Conservation (phyloP, 495 filamentous ascomycete species). For the Hypomontagnella submonticulosa region DNA sequence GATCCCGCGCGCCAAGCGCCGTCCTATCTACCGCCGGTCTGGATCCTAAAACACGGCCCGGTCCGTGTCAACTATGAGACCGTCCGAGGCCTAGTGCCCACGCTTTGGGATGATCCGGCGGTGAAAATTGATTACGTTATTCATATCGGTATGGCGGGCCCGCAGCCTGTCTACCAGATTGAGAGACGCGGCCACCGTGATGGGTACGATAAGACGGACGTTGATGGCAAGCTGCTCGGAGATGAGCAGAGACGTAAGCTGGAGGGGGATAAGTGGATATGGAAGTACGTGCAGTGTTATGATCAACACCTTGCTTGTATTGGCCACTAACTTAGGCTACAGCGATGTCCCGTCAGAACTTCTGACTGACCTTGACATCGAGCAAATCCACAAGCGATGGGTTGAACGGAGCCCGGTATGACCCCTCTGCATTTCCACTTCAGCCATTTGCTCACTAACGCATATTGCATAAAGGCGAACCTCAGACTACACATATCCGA, state of each 20-base stretch:
- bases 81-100: constrained; percentile 71
- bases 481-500: constrained; percentile 72
- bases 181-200: constrained; percentile 79
- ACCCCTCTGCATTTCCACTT: constrained; percentile 5
- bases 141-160: constrained; percentile 85
- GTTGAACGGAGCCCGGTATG: constrained; percentile 55
- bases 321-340: not conserved
- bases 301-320: not conserved
- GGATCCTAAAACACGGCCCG: constrained; percentile 70
- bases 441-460: constrained; percentile 5
- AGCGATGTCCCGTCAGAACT: constrained; percentile 47
- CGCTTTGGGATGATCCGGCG: constrained; percentile 59
- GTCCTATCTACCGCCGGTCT: constrained; percentile 61
- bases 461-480: constrained; percentile 42
- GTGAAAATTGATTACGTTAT: constrained; percentile 71
- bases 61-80: constrained; percentile 75
- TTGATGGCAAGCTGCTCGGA: constrained; percentile 67
- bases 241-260: constrained; percentile 57
- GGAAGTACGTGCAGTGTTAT: constrained; percentile 48
- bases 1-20: constrained; percentile 41
- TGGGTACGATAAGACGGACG: constrained; percentile 76
- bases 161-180: constrained; percentile 72
- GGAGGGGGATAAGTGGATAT: constrained; percentile 57
- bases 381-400: constrained; percentile 68
- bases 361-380: constrained; percentile 61